These are phyloP conservation scores for Cladophialophora chaetospira DNA, from an alignment of 2,329 filamentous ascomycete species.

Conservation along the genomic window DNA sequence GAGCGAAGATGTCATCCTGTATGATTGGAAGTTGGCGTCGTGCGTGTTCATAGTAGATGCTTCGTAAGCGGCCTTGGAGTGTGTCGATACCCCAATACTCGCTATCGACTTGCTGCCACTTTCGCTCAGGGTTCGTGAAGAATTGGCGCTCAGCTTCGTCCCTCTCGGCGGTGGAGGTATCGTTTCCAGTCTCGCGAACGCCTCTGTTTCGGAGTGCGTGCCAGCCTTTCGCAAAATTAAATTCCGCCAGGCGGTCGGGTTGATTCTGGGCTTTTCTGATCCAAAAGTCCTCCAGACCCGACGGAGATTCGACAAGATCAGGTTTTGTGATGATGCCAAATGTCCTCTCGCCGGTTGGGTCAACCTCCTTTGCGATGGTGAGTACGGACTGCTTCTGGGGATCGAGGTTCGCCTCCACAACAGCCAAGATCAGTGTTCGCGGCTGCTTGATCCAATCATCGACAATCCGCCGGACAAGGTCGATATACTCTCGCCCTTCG, in stretches of 20 bases:
- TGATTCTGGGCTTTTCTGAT: conserved; percentile 9
- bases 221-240: conserved; percentile 41
- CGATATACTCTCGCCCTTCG: conserved; percentile 49
- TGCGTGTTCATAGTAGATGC: conserved; percentile 14
- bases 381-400: conserved; percentile 44
- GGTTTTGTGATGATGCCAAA: conserved; percentile 51
- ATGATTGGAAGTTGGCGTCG: conserved; percentile 7
- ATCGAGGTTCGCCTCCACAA: conserved; percentile 53
- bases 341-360: conserved; percentile 41
- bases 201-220: conserved; percentile 37
- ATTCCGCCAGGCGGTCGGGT: conserved; percentile 15
- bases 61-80: conserved; percentile 5
- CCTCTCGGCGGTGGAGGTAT: conserved; percentile 1
- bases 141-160: conserved; percentile 12
- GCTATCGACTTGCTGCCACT: conserved; percentile 4
- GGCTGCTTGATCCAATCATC: conserved; percentile 44
- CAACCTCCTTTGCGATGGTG: conserved; percentile 36
- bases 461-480: conserved; percentile 51
- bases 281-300: conserved; percentile 33
- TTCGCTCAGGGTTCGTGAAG: background rate
- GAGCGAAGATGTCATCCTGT: conserved; percentile 1
- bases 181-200: conserved; percentile 13
- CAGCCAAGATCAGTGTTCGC: conserved; percentile 50
- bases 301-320: conserved; percentile 39
- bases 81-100: conserved; percentile 9